Percentiles rank a stretch among this genome's conserved stretches.
phyloP scores from a whole-genome alignment of 176 grass and related monocot genomes.

The Zoysia pacifica region DNA sequence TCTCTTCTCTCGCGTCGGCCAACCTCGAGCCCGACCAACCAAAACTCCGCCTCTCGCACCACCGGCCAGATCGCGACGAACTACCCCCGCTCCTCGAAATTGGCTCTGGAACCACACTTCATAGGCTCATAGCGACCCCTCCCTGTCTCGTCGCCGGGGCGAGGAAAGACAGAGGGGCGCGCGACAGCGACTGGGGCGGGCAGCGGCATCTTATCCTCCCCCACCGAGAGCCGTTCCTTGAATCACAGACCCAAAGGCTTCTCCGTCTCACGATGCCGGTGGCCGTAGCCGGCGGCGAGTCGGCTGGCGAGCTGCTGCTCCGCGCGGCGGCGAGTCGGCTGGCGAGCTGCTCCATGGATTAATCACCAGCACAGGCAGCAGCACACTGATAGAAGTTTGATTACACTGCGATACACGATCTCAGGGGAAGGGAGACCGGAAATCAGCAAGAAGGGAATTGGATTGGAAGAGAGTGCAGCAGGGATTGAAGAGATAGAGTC shows the following conservation, averaged over 20 bases:
- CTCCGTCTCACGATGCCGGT: slow-evolving; percentile 24
- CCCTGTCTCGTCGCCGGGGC: slow-evolving; percentile 12
- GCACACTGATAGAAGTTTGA: too few relatives aligned
- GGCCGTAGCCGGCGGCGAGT: slow-evolving; percentile 24
- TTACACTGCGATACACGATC: too few relatives aligned
- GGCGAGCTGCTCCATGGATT: too few relatives aligned
- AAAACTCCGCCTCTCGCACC: too few relatives aligned
- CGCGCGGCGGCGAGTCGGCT: slow-evolving; percentile 41
- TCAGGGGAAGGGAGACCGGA: too few relatives aligned
- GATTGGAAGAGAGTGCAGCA: too few relatives aligned
- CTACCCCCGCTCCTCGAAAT: slow-evolving; percentile 13
- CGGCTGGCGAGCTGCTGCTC: slow-evolving; percentile 55
- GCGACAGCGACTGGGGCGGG: background rate
- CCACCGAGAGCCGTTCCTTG: background rate
- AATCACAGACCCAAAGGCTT: background rate
- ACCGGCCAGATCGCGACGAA: too few relatives aligned
- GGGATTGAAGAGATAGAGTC: too few relatives aligned
- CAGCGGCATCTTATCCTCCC: background rate
- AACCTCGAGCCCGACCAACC: too few relatives aligned
- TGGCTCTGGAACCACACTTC: slow-evolving; percentile 14
- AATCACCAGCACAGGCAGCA: too few relatives aligned
- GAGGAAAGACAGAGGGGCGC: background rate
- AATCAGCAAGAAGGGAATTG: too few relatives aligned
- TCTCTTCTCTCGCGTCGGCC: too few relatives aligned
- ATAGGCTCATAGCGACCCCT: background rate